Evolutionary conservation across 2,329 filamentous ascomycete species (phyloP).

Genomic region (Lasiodiplodia sp.): DNA sequence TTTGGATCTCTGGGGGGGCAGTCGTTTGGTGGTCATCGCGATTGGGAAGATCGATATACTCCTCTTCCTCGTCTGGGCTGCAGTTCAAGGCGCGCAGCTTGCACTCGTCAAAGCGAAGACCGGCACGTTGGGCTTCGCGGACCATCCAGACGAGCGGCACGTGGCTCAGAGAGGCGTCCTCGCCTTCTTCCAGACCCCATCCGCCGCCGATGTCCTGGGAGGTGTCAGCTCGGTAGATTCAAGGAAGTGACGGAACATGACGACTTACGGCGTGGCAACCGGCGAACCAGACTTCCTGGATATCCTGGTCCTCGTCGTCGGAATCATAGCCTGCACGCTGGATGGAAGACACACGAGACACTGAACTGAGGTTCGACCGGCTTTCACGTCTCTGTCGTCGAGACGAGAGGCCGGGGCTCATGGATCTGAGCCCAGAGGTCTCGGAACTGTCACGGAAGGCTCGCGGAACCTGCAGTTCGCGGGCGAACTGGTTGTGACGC

Average conservation of each 20-base stretch:
- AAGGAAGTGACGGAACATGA: no score
- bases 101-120: conserved; percentile 72
- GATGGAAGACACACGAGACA: conserved; percentile 9
- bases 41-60: not conserved
- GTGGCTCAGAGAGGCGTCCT: conserved; percentile 68
- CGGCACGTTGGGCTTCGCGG: conserved; percentile 68
- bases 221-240: not conserved
- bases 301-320: conserved; percentile 68
- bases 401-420: conserved; percentile 41
- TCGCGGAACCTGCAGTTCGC: conserved; percentile 2
- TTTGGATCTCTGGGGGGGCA: conserved; percentile 41
- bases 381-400: conserved; percentile 30
- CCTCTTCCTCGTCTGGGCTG: conserved; percentile 52
- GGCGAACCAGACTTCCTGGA: conserved; percentile 82
- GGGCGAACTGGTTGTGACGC: conserved; percentile 21
- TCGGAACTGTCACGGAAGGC: conserved; percentile 44
- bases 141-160: conserved; percentile 76
- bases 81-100: conserved; percentile 74
- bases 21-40: not conserved
- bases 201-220: conserved; percentile 74
- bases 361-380: conserved; percentile 12
- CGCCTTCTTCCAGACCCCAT: conserved; percentile 66
- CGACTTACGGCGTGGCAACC: conserved; percentile 70
- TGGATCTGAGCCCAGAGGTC: conserved; percentile 42
- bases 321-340: conserved; percentile 37